These are phyloP conservation scores for Pythium angustatum DNA, from an alignment of 352 stramenopile species.

Conservation along the genomic window DNA sequence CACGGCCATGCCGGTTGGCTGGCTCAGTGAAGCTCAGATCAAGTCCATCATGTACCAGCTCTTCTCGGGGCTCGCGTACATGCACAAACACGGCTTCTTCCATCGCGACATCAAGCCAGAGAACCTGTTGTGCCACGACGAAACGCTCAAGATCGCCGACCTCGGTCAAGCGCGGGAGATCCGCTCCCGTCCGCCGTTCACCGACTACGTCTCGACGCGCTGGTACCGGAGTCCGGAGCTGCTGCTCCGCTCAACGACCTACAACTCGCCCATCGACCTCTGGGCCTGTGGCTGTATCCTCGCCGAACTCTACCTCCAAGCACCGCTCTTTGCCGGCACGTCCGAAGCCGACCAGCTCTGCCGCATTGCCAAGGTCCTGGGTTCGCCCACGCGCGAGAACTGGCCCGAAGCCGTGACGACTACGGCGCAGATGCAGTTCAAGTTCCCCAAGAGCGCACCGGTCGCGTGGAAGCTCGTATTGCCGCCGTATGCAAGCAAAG, in stretches of 20 bases:
- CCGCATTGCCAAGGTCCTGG: slow-evolving; percentile 93
- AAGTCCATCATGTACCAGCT: slow-evolving; percentile 96
- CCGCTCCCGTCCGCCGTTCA: slow-evolving; percentile 92
- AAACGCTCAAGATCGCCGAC: slow-evolving; percentile 97
- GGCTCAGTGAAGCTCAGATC: slow-evolving; percentile 66
- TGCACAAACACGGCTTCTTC: slow-evolving; percentile 98
- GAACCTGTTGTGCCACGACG: slow-evolving; percentile 96
- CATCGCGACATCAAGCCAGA: slow-evolving; percentile 99
- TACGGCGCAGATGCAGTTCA: slow-evolving; percentile 90
- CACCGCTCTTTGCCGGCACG: slow-evolving; percentile 78
- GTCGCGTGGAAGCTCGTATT: slow-evolving; percentile 72
- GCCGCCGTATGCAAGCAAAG: slow-evolving; percentile 60
- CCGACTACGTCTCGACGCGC: slow-evolving; percentile 98
- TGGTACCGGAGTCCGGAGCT: slow-evolving; percentile 99
- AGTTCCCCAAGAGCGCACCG: slow-evolving; percentile 87
- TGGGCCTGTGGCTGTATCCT: slow-evolving; percentile 85
- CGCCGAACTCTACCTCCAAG: slow-evolving; percentile 73
- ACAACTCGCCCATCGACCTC: slow-evolving; percentile 82
- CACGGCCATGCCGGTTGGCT: slow-evolving; percentile 20
- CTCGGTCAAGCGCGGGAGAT: slow-evolving; percentile 97
- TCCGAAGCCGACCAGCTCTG: slow-evolving; percentile 96
- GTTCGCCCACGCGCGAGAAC: slow-evolving; percentile 81
- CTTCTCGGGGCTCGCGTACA: slow-evolving; percentile 95
- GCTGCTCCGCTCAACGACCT: slow-evolving; percentile 80
- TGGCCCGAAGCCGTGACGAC: slow-evolving; percentile 92